phyloP scores from a whole-genome alignment of 176 grass and related monocot species.

The Zea mays region Zm-B73-REFERENCE-NAM-5.0 NC_050104.1:132451501-132452000 shows the following conservation, averaged over 20 bases:
- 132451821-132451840: too few relatives aligned
- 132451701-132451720: too few relatives aligned
- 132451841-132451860: too few relatives aligned
- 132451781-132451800: too few relatives aligned
- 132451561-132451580: too few relatives aligned
- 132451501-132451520: background rate
- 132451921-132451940: background rate
- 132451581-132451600: too few relatives aligned
- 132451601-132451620: background rate
- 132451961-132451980: background rate
- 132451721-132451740: too few relatives aligned
- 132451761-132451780: too few relatives aligned
- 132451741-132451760: too few relatives aligned
- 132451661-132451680: too few relatives aligned
- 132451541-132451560: background rate
- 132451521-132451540: background rate
- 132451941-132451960: background rate
- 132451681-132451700: too few relatives aligned
- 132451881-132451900: background rate
- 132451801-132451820: background rate
- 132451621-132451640: background rate
- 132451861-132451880: background rate
- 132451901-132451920: background rate
- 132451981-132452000: background rate
- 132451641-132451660: too few relatives aligned